Percentiles rank a stretch among this genome's conserved stretches.
phyloP scores from a whole-genome alignment of 768 basidiomycete genomes.

The Phylloporus rhodoxanthus region DNA sequence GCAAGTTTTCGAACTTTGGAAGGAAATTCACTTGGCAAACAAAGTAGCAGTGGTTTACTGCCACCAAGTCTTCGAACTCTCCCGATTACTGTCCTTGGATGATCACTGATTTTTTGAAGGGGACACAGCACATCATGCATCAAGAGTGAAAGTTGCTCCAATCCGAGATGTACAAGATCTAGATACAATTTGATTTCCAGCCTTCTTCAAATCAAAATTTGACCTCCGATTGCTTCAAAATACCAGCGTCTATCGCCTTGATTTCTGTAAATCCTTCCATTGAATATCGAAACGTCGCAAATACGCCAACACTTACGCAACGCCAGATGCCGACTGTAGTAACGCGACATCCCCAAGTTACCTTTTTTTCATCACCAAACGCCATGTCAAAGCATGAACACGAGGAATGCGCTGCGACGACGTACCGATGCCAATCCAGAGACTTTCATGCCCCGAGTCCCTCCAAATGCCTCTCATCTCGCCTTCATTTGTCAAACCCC shows the following conservation, averaged over 20 bases:
- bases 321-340: constrained; percentile 29
- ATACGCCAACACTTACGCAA: constrained; percentile 21
- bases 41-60: too few species aligned
- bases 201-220: constrained; percentile 17
- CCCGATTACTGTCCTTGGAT: too few species aligned
- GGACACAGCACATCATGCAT: too few species aligned
- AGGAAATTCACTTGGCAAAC: too few species aligned
- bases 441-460: constrained; percentile 32
- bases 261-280: constrained; percentile 15
- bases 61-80: too few species aligned
- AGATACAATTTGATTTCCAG: too few species aligned
- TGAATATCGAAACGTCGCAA: not conserved
- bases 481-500: constrained; percentile 64
- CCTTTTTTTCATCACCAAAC: constrained; percentile 8
- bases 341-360: constrained; percentile 22
- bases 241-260: constrained; percentile 27
- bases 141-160: too few species aligned
- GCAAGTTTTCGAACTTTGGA: too few species aligned
- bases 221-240: constrained; percentile 19
- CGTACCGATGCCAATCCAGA: constrained; percentile 30
- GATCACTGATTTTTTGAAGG: too few species aligned
- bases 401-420: not conserved
- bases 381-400: not conserved
- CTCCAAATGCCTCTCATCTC: constrained; percentile 44
- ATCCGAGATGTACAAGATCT: too few species aligned